phyloP scores from a whole-genome alignment of 1,139 yeast genomes.

The Candida sp. region DNA sequence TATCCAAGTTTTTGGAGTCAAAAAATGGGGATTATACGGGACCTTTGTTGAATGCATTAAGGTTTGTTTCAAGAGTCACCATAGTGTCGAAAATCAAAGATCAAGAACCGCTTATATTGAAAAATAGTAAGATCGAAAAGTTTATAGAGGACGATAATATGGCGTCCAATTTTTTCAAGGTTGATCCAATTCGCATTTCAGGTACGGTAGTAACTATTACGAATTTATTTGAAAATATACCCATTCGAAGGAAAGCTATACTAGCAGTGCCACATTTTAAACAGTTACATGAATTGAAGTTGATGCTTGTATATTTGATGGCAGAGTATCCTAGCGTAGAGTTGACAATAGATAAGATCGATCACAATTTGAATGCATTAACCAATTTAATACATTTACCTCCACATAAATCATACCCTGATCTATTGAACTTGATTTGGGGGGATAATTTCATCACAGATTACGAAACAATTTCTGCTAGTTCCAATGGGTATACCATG shows the following conservation, averaged over 20 bases:
- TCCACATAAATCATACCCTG: constrained; percentile 3
- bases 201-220: constrained; percentile 54
- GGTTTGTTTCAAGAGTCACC: constrained; percentile 27
- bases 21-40: constrained; percentile 71
- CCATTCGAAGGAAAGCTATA: constrained; percentile 49
- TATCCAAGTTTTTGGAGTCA: constrained; percentile 43
- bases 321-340: constrained; percentile 21
- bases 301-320: constrained; percentile 28
- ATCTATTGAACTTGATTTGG: constrained; percentile 7
- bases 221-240: constrained; percentile 50
- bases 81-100: constrained; percentile 28
- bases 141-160: background rate
- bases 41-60: constrained; percentile 70
- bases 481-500: constrained; percentile 20
- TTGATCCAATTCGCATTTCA: constrained; percentile 5
- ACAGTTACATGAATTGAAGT: constrained; percentile 28
- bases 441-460: constrained; percentile 3
- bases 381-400: constrained; percentile 1
- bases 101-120: background rate
- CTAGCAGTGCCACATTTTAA: constrained; percentile 17
- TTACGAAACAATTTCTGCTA: constrained; percentile 17
- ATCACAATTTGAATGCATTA: constrained; percentile 7
- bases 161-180: constrained; percentile 3
- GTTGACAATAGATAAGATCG: constrained; percentile 14
- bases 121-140: background rate